Evolutionary conservation across 2,329 filamentous ascomycete genomes (phyloP).

Genomic region (Teratosphaeria epicoccoides): DNA sequence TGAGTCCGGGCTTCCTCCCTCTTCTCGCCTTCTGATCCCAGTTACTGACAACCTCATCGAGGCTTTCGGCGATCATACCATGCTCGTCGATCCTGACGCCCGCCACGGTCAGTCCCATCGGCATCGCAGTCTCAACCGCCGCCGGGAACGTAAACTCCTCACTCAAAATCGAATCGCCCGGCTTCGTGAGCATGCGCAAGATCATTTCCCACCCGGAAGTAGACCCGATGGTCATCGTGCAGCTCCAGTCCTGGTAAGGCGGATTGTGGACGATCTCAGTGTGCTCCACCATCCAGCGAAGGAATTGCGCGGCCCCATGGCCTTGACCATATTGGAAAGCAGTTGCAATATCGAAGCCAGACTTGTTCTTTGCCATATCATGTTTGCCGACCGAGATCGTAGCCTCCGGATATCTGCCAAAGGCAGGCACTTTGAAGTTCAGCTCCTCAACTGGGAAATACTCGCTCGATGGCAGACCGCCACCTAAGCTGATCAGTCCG

Average conservation of each 20-base stretch:
- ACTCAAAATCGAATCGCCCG: conserved; percentile 68
- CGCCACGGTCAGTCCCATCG: conserved; percentile 50
- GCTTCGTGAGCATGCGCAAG: conserved; percentile 67
- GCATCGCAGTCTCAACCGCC: conserved; percentile 54
- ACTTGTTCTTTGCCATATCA: conserved; percentile 58
- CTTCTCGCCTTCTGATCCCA: conserved; percentile 52
- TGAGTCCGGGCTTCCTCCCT: conserved; percentile 53
- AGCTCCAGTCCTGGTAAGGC: conserved; percentile 83
- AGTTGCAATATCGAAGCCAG: conserved; percentile 65
- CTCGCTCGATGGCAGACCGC: conserved; percentile 76
- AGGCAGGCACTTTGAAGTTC: conserved; percentile 58
- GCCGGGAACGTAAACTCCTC: conserved; percentile 85
- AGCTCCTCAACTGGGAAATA: conserved; percentile 87
- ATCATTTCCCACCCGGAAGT: conserved; percentile 78
- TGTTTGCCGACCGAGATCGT: conserved; percentile 67
- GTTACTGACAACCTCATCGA: conserved; percentile 53
- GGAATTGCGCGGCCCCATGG: conserved; percentile 71
- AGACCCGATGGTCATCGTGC: conserved; percentile 72
- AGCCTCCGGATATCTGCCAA: conserved; percentile 53
- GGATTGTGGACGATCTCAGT: conserved; percentile 82
- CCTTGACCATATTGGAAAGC: conserved; percentile 91
- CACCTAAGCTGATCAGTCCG: conserved; percentile 82
- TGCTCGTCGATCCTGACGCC: conserved; percentile 56
- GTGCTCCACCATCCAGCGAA: conserved; percentile 89
- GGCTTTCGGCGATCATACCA: conserved; percentile 50